These are phyloP conservation scores for Halophytophthora batemanensis DNA, from an alignment of 352 stramenopile species.

Conservation along the genomic window DNA sequence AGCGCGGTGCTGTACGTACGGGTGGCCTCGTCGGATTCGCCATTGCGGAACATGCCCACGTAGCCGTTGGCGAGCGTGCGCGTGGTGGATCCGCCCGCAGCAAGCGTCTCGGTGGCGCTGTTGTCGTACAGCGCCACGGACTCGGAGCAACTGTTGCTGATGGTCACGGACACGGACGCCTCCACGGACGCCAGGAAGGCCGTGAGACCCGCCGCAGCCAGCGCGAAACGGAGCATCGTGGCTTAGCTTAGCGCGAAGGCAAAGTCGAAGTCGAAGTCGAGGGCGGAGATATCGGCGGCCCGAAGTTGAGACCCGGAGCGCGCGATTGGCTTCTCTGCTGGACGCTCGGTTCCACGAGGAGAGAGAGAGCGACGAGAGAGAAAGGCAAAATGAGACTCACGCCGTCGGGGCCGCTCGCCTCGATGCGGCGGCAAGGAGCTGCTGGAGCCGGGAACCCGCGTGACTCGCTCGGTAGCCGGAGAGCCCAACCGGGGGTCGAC, in stretches of 20 bases:
- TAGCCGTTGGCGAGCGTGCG: constrained; percentile 38
- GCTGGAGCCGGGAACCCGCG: too few relatives aligned
- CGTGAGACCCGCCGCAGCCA: constrained; percentile 15
- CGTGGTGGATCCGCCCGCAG: constrained; percentile 32
- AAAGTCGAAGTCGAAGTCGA: background rate
- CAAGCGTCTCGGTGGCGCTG: constrained; percentile 33
- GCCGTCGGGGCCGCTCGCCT: too few relatives aligned
- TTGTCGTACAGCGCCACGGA: constrained; percentile 62
- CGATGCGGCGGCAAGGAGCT: too few relatives aligned
- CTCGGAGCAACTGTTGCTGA: constrained; percentile 43
- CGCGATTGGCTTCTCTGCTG: too few relatives aligned
- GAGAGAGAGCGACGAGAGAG: too few relatives aligned
- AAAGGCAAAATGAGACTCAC: too few relatives aligned
- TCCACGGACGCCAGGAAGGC: constrained; percentile 18
- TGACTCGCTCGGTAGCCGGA: too few relatives aligned
- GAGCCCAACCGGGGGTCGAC: too few relatives aligned
- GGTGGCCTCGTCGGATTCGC: constrained; percentile 33
- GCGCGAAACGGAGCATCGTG: constrained; percentile 21
- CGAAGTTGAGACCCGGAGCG: too few relatives aligned
- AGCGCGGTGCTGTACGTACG: constrained; percentile 13
- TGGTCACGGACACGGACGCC: constrained; percentile 34
- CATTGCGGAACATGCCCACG: constrained; percentile 60
- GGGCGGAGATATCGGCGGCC: constrained; percentile 19
- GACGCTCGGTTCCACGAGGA: too few relatives aligned
- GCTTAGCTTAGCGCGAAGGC: background rate